Base-by-base conservation (phyloP, 192 early-diverging fungal genomes). In the Coemansia sp. region DNA sequence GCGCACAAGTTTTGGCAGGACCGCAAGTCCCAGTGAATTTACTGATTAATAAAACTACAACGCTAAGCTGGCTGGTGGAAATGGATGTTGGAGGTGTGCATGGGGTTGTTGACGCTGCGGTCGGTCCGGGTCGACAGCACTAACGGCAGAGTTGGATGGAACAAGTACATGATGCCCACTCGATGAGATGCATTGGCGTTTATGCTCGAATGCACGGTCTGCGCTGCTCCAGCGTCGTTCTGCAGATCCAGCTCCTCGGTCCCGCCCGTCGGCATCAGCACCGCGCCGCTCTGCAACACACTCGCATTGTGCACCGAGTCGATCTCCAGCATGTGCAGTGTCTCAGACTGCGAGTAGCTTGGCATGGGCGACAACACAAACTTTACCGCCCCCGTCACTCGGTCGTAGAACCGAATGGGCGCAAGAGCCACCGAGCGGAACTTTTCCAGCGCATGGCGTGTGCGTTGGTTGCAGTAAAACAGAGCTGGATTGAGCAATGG, bases 1-100 rank as follows among this genome's bases (percentile, higher is more conserved):
- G 58, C 89, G 14, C 95, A 97, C 74, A 97, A 98, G 81, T 36
- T 65, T 19, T 48, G 46, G 46, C 46, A 48, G n/a, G 46, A 48
- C 40, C 40, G 15, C 40, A 42, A 42, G 15, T 2, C 40, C 15
- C 40, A 42, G n/a, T n/a, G n/a, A n/a, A n/a, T n/a, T n/a, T n/a
- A n/a, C n/a, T n/a, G n/a, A n/a, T n/a, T n/a, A n/a, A n/a, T n/a
- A 54, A 23, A 54, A 54, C 21, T 7, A 14, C 21, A 54, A 54
- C 4, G 5, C 4, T 48, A 6, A 60, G 40, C 42, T 47, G 22
- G 60, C 11, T 40, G 50, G 54, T 69, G 63, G 37, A 74, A 80
- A 28, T 80, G 77, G 23, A 80, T 80, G 46, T 80, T 80, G 26
- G 61, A 64, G 2, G 53, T 60, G 7, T 71, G 65, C 28, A 71